Evolutionary conservation across 805 yeast species (phyloP).

Genomic region (Yamadazyma sp.): DNA sequence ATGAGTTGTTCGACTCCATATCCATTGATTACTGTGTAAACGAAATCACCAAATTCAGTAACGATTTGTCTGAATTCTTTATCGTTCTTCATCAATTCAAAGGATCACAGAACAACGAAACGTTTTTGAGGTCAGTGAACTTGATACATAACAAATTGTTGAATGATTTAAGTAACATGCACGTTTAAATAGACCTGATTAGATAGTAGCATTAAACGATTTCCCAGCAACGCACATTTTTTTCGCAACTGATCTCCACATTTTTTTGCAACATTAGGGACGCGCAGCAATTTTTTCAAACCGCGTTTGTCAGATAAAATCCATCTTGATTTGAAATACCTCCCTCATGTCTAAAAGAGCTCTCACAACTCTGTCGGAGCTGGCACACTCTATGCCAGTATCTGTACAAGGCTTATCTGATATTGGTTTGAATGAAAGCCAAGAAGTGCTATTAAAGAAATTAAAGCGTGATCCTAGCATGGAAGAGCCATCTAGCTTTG

Average conservation of each 20-base stretch:
- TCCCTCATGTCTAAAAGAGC: conserved; percentile 9
- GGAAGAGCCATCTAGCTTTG: conserved; percentile 41
- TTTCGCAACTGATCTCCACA: no score
- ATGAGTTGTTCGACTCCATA: conserved; percentile 17
- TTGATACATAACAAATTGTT: conserved; percentile 13
- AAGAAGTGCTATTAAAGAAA: conserved; percentile 34
- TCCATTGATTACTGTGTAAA: conserved; percentile 12
- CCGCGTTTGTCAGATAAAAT: conserved; percentile 4
- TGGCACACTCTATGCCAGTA: conserved; percentile 37
- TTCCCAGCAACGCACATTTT: no score
- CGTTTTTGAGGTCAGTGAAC: conserved; percentile 9
- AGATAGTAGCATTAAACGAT: neutral
- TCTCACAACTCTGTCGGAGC: conserved; percentile 9
- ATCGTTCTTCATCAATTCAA: conserved; percentile 1
- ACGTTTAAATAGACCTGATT: conserved; percentile 1
- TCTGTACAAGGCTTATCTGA: conserved; percentile 22
- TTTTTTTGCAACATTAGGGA: conserved; percentile 2
- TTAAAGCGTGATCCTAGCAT: conserved; percentile 20
- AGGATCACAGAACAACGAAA: conserved; percentile 5
- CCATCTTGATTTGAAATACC: neutral
- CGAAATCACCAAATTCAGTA: conserved; percentile 8
- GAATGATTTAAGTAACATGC: conserved; percentile 9
- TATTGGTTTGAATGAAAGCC: conserved; percentile 24
- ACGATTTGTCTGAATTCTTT: conserved; percentile 13
- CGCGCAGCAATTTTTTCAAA: conserved; percentile 6